Percentiles rank a stretch among this genome's conserved stretches.
phyloP scores from a whole-genome alignment of 495 filamentous ascomycete species.

The Neurospora sp. region DNA sequence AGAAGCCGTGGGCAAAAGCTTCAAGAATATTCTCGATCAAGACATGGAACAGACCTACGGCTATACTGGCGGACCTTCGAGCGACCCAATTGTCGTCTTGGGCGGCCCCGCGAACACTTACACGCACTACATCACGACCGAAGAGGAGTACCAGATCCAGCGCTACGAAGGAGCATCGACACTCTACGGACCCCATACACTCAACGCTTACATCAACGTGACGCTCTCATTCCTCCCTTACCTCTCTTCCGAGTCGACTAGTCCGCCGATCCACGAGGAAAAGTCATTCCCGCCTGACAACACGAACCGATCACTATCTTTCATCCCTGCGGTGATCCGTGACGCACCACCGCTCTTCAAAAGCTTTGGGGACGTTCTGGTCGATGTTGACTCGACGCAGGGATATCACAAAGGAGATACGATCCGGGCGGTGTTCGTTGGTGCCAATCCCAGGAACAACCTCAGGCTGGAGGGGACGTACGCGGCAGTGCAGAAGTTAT shows the following conservation, averaged over 20 bases:
- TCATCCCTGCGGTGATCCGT: slow-evolving; percentile 70
- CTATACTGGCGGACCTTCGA: neutral
- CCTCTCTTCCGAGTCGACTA: slow-evolving; percentile 29
- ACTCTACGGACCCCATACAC: slow-evolving; percentile 84
- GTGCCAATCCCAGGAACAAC: slow-evolving; percentile 85
- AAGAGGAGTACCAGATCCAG: slow-evolving; percentile 84
- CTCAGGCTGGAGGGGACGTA: slow-evolving; percentile 70
- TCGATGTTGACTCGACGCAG: slow-evolving; percentile 47
- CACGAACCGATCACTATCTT: slow-evolving; percentile 65
- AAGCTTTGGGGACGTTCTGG: slow-evolving; percentile 62
- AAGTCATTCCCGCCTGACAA: slow-evolving; percentile 72
- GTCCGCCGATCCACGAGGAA: slow-evolving; percentile 36
- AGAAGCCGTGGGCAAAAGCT: slow-evolving; percentile 47
- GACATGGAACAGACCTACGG: neutral
- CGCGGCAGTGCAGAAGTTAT: slow-evolving; percentile 62
- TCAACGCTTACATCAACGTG: slow-evolving; percentile 83
- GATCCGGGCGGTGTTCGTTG: slow-evolving; percentile 64
- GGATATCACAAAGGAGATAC: slow-evolving; percentile 46
- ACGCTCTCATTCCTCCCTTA: slow-evolving; percentile 64
- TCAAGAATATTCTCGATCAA: neutral
- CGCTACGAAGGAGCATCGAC: slow-evolving; percentile 95
- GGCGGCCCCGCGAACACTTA: slow-evolving; percentile 95
- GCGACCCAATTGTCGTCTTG: slow-evolving; percentile 62
- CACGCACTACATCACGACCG: slow-evolving; percentile 89
- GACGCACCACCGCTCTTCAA: slow-evolving; percentile 65